Conservation (phyloP, 208 protist genomes). For the Leishmania braziliensis region DNA sequence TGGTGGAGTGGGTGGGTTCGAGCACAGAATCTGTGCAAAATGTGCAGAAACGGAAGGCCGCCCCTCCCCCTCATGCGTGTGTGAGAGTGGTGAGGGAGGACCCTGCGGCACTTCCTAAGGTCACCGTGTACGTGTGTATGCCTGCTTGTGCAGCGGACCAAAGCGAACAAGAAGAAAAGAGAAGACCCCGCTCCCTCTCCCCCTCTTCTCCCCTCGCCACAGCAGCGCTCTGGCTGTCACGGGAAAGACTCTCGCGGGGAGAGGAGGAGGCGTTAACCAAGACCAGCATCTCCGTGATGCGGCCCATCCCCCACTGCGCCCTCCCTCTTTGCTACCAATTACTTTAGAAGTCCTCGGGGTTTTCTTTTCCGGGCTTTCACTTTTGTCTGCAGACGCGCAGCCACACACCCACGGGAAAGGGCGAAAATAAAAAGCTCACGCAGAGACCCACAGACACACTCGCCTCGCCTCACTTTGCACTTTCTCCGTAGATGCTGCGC, state of each 20-base stretch:
- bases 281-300: not conserved
- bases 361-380: slow-evolving; percentile 1
- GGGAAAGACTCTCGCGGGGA: no score
- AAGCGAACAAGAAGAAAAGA: not conserved
- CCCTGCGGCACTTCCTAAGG: not conserved
- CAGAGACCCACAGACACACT: not conserved
- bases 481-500: slow-evolving; percentile 41
- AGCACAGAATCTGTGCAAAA: no score
- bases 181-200: not conserved
- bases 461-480: not conserved
- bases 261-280: not conserved
- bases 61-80: not conserved
- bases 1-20: not conserved
- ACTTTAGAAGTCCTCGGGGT: slow-evolving; percentile 6
- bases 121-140: not conserved
- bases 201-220: not conserved
- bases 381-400: not conserved
- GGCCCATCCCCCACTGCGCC: not conserved
- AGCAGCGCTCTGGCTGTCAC: not conserved
- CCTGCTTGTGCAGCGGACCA: not conserved
- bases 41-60: not conserved
- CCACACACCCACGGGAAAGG: not conserved
- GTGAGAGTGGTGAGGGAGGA: not conserved
- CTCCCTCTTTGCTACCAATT: not conserved
- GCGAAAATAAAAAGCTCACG: not conserved